Conservation (phyloP, 805 yeast species). For the Metschnikowia santaceciliae region DNA sequence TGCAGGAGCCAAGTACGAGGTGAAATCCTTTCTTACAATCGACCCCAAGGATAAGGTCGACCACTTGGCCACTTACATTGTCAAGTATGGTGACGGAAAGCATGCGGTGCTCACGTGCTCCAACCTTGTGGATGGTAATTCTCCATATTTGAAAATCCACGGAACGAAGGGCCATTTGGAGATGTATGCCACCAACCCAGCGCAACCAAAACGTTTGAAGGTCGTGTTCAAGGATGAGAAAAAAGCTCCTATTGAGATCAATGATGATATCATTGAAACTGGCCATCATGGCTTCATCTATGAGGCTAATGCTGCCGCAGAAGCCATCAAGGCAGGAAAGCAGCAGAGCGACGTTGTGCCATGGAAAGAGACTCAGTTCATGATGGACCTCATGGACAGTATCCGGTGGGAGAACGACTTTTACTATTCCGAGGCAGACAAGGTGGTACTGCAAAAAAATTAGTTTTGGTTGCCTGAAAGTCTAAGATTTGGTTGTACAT, state of each 20-base stretch:
- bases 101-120: constrained; percentile 37
- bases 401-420: constrained; percentile 43
- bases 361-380: constrained; percentile 42
- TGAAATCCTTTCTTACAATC: constrained; percentile 32
- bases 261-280: constrained; percentile 24
- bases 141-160: constrained; percentile 31
- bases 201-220: constrained; percentile 28
- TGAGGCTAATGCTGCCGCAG: constrained; percentile 54
- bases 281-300: constrained; percentile 48
- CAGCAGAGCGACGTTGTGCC: constrained; percentile 36
- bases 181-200: constrained; percentile 31
- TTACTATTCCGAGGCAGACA: constrained; percentile 38
- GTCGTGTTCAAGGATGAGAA: constrained; percentile 28
- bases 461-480: no score
- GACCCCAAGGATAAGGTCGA: constrained; percentile 40
- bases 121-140: constrained; percentile 24
- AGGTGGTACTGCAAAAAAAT: neutral
- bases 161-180: constrained; percentile 32
- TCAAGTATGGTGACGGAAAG: constrained; percentile 37
- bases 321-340: constrained; percentile 39
- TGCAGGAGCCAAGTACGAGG: constrained; percentile 21
- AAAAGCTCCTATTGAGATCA: constrained; percentile 22
- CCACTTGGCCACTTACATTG: constrained; percentile 33
- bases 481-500: no score
- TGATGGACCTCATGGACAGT: constrained; percentile 47